Evolutionary conservation across 257 asterid species (phyloP).

Genomic region (Solanum okadae): DNA sequence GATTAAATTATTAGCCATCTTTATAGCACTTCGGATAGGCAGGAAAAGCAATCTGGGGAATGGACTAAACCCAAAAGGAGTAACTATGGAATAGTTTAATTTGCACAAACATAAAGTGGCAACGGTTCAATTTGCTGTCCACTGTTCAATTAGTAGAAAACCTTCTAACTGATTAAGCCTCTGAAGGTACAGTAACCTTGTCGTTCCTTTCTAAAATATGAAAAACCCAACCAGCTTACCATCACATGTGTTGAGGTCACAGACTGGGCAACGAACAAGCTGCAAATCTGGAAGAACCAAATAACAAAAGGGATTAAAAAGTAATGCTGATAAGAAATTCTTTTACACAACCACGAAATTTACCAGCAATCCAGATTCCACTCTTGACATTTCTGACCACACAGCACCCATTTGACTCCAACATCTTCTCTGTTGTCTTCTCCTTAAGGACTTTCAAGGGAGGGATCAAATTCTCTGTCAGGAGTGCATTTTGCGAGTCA

Average conservation of each 20-base stretch:
- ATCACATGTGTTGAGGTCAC: slow-evolving; percentile 85
- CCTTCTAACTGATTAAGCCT: neutral
- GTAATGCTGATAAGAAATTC: neutral
- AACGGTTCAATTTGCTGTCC: neutral
- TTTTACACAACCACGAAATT: neutral
- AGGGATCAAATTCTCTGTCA: slow-evolving; percentile 47
- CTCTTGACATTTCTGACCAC: slow-evolving; percentile 50
- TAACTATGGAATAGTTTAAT: neutral
- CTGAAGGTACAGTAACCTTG: neutral
- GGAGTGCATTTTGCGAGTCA: slow-evolving; percentile 55
- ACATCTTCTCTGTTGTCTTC: slow-evolving; percentile 28
- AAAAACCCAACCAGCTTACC: slow-evolving; percentile 35
- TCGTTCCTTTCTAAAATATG: neutral
- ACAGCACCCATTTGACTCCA: slow-evolving; percentile 46
- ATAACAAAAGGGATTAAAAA: neutral
- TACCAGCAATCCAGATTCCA: slow-evolving; percentile 99
- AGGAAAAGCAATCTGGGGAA: neutral
- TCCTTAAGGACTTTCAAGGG: slow-evolving; percentile 31
- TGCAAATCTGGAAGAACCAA: slow-evolving; percentile 62
- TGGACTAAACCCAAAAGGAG: neutral
- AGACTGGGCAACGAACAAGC: slow-evolving; percentile 95
- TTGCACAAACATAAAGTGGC: neutral
- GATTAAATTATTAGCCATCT: neutral
- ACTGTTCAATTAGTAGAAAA: neutral
- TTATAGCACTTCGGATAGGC: neutral